Evolutionary conservation across 345 rosid genomes (phyloP), one percentile per base, ranked within the genome.

Genomic region (Eucalyptus pumila): DNA sequence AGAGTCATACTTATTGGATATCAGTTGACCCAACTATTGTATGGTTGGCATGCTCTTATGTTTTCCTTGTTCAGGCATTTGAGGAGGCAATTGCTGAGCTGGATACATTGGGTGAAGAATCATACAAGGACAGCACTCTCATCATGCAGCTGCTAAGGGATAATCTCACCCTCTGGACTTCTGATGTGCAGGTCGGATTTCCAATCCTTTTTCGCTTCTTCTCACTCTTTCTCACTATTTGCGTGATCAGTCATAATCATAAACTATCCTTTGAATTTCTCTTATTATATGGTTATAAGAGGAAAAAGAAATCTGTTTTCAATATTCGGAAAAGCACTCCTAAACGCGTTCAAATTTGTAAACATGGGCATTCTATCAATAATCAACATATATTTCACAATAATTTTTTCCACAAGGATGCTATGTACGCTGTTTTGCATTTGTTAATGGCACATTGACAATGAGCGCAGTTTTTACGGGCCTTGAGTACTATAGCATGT

Each of bases 101-200:
- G 88, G 98, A 97, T 92, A 95, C 99, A 13, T 89, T 96, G 90
- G 98, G 99, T 87, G 99, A 96, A 89, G 99, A 97, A 89, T 97
- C 98, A n/a, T 97, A 97, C 97, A 97, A 96, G 95, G 99, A 97
- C 93, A 97, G 99, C 96, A 97, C 99, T 89, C 98, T 97, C 91
- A 97, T 97, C 60, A 96, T 97, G 98, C 99, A 97, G 93, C 94
- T 97, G 91, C 94, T 97, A 19, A 93, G 99, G 93, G 99, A 97
- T 89, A 97, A 97, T 93, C 96, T 97, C 89, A 97, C 99, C 89
- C 98, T 97, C 58, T 97, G 99, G 99, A 97, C 99, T 92, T 97
- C 99, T 52, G 99, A 97, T 92, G 94, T 91, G 89, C 99, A 97
- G 98, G 99, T 97, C 67, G 16, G 90, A 92, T 72, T 9, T 30